Evolutionary conservation across 768 basidiomycete species (phyloP).

Genomic region (Porphyrellus cyaneotinctus): DNA sequence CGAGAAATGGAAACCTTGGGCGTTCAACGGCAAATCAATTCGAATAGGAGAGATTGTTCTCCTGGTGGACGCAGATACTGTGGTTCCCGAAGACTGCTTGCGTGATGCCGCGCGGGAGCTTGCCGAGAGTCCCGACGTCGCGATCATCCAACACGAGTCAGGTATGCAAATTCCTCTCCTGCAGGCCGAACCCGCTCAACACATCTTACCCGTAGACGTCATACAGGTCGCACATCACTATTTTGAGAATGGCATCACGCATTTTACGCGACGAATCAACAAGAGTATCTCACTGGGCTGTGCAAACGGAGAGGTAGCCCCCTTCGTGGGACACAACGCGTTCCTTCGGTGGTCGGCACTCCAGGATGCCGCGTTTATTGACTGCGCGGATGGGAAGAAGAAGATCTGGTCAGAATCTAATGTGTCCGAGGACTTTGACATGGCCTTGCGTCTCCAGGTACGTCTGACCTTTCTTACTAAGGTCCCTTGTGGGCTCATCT

Average conservation of each 20-base stretch:
- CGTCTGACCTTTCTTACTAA: not conserved
- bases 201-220: constrained; percentile 47
- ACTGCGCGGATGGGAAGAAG: constrained; percentile 53
- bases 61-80: constrained; percentile 83
- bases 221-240: constrained; percentile 90
- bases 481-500: not conserved
- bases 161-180: constrained; percentile 43
- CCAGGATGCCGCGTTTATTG: constrained; percentile 78
- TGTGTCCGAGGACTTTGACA: constrained; percentile 69
- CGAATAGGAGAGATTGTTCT: constrained; percentile 78
- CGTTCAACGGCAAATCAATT: constrained; percentile 67
- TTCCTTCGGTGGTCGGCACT: constrained; percentile 88
- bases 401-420: constrained; percentile 68
- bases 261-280: constrained; percentile 87
- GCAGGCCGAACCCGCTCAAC: not conserved
- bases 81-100: constrained; percentile 89
- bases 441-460: constrained; percentile 54
- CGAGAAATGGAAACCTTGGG: constrained; percentile 66
- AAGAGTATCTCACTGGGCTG: constrained; percentile 74
- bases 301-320: constrained; percentile 72
- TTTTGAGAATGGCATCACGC: constrained; percentile 88
- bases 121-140: constrained; percentile 53
- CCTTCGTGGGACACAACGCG: constrained; percentile 86
- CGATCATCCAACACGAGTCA: constrained; percentile 88
- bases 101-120: constrained; percentile 87